Evolutionary conservation across 2,329 filamentous ascomycete genomes (phyloP), one percentile per base, ranked within the genome.

Genomic region (Purpureocillium takamizusanense): DNA sequence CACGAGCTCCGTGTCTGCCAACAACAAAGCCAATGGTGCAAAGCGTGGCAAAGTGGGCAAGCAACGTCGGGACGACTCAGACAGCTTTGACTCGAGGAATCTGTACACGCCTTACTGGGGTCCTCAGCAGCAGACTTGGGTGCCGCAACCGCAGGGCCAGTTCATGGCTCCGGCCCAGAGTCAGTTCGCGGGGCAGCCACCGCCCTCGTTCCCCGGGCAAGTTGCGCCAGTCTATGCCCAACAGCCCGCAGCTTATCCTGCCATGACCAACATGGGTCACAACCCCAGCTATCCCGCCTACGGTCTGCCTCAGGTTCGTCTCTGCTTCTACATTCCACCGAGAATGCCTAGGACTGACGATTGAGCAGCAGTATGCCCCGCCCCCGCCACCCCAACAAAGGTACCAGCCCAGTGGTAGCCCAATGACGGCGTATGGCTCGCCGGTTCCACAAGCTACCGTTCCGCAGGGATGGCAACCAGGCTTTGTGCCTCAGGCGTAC

Each of bases 1-100:
- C 35, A 86, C 89, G 15, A 95, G 88, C 59, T 95, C 90, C 4
- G 77, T 85, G 6, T 86, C 83, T 32, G 84, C 83, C 17, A 87
- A 85, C 55, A 88, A 89, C 54, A 90, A 76, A 54, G 72, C 74
- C 32, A 81, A 78, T 47, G 72, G 80, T 46, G 78, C 79, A 33
- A 86, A 86, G 51, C 68, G 85, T 76, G 65, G 79, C 60, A 69
- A 85, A 74, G 53, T 80, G 60, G 55, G 62, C 42, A 80, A 77
- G 53, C 75, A 79, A 49, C 71, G 77, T 31, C 69, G 76, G 33
- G 76, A 80, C 44, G 77, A 82, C 51, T 78, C 75, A 1, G 78
- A 81, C 46, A 72, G 69, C 46, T 82, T 82, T 44, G 78, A 82
- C 50, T 76, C 76, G 10, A 67, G 78, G 38, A 76, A 77, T 41